Evolutionary conservation across 176 grass and related monocot species (phyloP).

Genomic region (Chrysopogon serrulatus): DNA sequence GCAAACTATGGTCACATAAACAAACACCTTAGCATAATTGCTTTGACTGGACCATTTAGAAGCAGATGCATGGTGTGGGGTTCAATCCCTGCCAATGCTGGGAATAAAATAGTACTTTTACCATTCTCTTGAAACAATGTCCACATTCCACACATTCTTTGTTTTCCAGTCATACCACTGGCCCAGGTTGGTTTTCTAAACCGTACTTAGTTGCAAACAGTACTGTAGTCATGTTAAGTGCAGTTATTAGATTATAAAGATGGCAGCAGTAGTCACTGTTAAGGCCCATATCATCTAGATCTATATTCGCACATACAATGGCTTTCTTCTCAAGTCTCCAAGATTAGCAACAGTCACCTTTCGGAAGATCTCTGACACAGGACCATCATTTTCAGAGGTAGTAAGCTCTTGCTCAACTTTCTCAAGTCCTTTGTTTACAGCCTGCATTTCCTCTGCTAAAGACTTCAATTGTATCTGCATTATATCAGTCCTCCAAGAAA

Average conservation of each 20-base stretch:
- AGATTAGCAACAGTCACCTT: conserved; percentile 20
- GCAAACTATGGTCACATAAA: neutral
- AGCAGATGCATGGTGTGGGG: neutral
- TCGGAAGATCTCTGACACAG: conserved; percentile 72
- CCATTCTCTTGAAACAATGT: neutral
- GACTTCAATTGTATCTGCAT: conserved; percentile 92
- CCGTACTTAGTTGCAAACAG: neutral
- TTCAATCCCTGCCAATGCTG: neutral
- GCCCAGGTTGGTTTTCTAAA: neutral
- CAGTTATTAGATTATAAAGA: conserved; percentile 6
- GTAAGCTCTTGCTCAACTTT: conserved; percentile 98
- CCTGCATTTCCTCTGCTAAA: conserved; percentile 99
- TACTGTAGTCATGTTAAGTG: neutral
- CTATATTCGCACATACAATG: neutral
- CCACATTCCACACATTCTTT: neutral
- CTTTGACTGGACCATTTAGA: neutral
- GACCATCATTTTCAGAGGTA: conserved; percentile 95
- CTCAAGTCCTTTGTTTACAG: conserved; percentile 94
- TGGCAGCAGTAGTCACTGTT: conserved; percentile 18
- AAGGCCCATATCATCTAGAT: neutral
- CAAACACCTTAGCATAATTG: neutral
- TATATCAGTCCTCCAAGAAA: conserved; percentile 27
- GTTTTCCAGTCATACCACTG: neutral
- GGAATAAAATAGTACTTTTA: neutral
- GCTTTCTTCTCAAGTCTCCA: neutral